Base-by-base conservation (phyloP, 805 yeast species). In the Metschnikowia kofuensis region DNA sequence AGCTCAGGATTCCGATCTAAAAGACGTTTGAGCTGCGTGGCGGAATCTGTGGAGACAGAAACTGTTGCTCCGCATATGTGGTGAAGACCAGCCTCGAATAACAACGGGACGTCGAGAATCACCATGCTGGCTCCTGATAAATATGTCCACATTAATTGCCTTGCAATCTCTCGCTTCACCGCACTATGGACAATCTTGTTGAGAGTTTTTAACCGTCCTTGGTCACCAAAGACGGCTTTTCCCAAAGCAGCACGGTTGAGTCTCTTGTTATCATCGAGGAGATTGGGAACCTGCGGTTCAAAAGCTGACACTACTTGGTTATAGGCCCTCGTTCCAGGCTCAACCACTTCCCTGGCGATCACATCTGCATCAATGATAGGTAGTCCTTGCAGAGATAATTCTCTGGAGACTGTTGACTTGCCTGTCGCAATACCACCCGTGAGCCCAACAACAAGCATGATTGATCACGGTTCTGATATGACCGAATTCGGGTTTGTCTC, bases 351-450 rank as follows among this genome's bases (percentile, higher is more conserved):
- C 50, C 86, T 78, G 0, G 99, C 98, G 39, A 95, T 85, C 43
- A 79, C 65, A 65, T 94, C 99, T 1, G 99, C 98, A 69, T 94
- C 99, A 1, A 94, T 76, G 1, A 94, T 67, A 0, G 85, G 76
- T 6, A 87, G 50, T 1, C 72, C 61, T 59, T 83, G 76, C 9
- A 79, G 77, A 5, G 65, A 52, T 10, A 94, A 68, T 34, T 78
- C 65, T 14, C 69, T 61, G 0, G 97, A 88, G 0, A 88, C 97
- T 0, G 98, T 92, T 15, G 96, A 85, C 61, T 94, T 94, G 2
- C 99, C 99, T n/a, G 94, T 79, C 6, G 97, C 96, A 43, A 94
- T 94, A 1, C 97, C 97, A 1, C 99, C 99, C 0, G 99, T 94
- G n/a, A 94, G 77, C 1, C 99, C 99, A 6, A 94, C 78, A 31